Evolutionary conservation across 2,329 filamentous ascomycete species (phyloP), one percentile per base, ranked within the genome.

Genomic region (Aspergillus eucalypticola): DNA sequence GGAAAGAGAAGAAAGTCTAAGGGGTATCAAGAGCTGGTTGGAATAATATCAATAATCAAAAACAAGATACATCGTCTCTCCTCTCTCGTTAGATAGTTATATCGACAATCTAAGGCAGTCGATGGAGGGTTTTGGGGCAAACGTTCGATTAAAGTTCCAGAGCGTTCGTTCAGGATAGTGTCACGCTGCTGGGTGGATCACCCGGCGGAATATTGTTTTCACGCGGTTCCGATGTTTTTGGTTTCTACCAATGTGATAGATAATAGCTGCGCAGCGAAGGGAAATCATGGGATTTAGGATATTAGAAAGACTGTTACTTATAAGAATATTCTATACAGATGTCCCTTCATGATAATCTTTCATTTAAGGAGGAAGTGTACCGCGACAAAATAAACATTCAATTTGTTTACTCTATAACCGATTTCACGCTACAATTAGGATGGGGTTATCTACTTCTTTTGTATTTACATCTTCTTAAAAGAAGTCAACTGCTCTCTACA

Each of bases 401-500:
- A 35, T 35, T 35, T 35, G 32, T 13, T 35, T 35, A 13, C 32
- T 35, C 32, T 35, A 35, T 35, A 35, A 5, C 10, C 10, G 5
- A 35, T 13, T 11, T 23, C 41, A 44, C 25, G 46, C 46, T 29
- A 50, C 27, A 21, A 25, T 29, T 21, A 44, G 13, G 13, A 32
- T 29, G 23, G 15, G 15, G 17, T 19, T 50, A n/a, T 38, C 38
- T 41, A 41, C 48, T 54, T 23, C 29, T 27, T 17, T 13, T 17
- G 15, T 55, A 55, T 55, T 7, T 54, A 42, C n/a, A n/a, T 42
- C 52, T 27, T 41, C 15, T 38, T 27, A 5, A 19, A 15, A n/a
- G 39, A 15, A 41, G 17, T 44, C 10, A 55, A n/a, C 27, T n/a
- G 10, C 19, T 41, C 44, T 52, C 62, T 72, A 75, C 61, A 86